Conservation (phyloP, 169 alveolate genomes). For the Plasmodium sp. region DNA sequence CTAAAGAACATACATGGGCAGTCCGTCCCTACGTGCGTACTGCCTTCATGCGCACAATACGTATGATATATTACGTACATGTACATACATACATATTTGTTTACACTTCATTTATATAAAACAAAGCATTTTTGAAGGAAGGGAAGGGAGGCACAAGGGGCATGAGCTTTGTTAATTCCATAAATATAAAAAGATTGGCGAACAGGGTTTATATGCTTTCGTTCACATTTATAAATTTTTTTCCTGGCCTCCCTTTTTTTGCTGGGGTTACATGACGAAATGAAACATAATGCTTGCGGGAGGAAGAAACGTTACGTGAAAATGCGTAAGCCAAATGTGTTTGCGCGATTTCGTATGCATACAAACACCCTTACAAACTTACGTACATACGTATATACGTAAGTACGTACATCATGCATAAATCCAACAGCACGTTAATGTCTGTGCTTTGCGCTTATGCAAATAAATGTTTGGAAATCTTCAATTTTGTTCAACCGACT, state of each 20-base stretch:
- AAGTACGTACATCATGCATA: neutral
- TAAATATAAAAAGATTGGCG: neutral
- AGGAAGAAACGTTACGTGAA: neutral
- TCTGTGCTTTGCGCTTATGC: neutral
- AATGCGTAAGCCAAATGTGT: neutral
- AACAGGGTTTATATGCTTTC: neutral
- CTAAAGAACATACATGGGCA: neutral
- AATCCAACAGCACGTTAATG: neutral
- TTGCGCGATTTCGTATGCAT: neutral
- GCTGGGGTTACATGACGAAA: neutral
- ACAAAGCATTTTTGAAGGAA: neutral
- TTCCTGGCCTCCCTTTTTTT: neutral
- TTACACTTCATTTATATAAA: neutral
- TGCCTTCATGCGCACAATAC: neutral
- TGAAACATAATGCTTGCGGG: neutral
- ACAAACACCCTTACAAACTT: neutral
- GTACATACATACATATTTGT: neutral
- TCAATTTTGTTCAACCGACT: neutral
- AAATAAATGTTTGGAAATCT: neutral
- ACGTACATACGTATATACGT: neutral
- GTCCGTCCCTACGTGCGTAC: neutral
- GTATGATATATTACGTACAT: neutral
- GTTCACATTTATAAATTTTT: neutral
- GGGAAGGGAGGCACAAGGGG: neutral
- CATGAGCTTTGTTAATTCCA: neutral